These are phyloP conservation scores for Eucalyptus sp. DNA, from an alignment of 345 rosid species.

Conservation along the genomic window DNA sequence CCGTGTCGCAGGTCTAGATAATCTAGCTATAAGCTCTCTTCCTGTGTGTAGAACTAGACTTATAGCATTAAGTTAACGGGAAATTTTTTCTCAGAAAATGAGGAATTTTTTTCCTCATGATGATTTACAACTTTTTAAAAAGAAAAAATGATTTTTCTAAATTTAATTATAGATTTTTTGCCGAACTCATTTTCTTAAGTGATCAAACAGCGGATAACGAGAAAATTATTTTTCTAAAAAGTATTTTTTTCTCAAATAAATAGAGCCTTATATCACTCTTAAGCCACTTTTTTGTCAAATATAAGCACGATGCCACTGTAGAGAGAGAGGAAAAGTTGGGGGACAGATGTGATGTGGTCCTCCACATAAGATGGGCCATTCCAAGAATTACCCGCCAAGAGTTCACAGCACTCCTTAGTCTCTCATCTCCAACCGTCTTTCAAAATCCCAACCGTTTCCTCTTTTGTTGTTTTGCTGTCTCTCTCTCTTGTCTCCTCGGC, in stretches of 20 bases:
- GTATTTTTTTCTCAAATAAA: not conserved
- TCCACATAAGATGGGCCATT: not conserved
- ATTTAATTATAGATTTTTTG: not conserved
- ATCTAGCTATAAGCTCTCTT: not conserved
- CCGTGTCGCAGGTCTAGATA: not conserved
- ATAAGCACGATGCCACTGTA: not conserved
- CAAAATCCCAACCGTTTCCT: not conserved
- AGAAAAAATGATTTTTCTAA: not conserved
- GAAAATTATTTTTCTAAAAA: no score
- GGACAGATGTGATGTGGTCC: not conserved
- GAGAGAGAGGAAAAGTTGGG: not conserved
- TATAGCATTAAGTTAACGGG: not conserved
- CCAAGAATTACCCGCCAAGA: not conserved
- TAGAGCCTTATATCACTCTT: not conserved
- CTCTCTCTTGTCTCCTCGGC: not conserved
- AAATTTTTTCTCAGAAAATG: no score
- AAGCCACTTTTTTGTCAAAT: not conserved
- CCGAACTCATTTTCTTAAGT: not conserved
- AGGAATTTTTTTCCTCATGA: not conserved
- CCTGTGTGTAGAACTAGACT: not conserved
- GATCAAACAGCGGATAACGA: not conserved
- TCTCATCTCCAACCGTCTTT: not conserved
- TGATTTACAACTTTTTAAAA: not conserved
- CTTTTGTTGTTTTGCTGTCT: not conserved
- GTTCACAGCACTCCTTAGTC: not conserved